A percentile compares a stretch with the other conserved stretches of the same genome.
These are phyloP conservation scores for Aspergillus mulundensis DNA, from an alignment of 495 filamentous ascomycete species.

Conservation along the genomic window DNA sequence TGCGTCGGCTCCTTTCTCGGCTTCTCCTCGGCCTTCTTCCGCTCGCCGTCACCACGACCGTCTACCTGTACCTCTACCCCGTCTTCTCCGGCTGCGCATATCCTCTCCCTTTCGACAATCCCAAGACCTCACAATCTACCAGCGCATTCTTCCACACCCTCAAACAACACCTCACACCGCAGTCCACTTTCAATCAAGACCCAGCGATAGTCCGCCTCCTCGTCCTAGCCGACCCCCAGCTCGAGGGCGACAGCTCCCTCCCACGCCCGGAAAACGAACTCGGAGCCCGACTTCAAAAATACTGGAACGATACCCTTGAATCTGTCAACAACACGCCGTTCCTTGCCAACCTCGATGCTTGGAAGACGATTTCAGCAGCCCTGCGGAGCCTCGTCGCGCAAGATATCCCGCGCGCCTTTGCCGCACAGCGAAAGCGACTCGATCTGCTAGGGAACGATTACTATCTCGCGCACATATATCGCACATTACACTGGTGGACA, in stretches of 20 bases:
- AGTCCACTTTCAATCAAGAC: constrained; percentile 19
- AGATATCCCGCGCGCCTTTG: constrained; percentile 61
- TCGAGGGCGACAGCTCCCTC: constrained; percentile 88
- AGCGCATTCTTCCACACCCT: constrained; percentile 39
- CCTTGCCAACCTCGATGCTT: constrained; percentile 20
- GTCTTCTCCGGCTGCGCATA: constrained; percentile 79
- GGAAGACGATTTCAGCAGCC: constrained; percentile 42
- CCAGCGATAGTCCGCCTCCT: constrained; percentile 75
- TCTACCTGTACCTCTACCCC: constrained; percentile 88
- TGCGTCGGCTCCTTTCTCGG: constrained; percentile 57
- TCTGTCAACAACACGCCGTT: constrained; percentile 9
- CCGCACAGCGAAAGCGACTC: constrained; percentile 68
- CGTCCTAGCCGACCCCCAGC: constrained; percentile 87
- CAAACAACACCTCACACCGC: constrained; percentile 39
- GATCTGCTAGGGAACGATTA: constrained; percentile 92
- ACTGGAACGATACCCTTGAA: constrained; percentile 1
- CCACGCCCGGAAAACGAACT: constrained; percentile 54
- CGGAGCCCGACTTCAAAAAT: constrained; percentile 10
- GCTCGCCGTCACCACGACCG: constrained; percentile 61
- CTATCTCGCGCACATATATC: constrained; percentile 90
- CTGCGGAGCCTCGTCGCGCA: constrained; percentile 51
- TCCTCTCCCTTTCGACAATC: constrained; percentile 47
- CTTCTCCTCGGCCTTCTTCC: constrained; percentile 62
- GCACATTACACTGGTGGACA: constrained; percentile 76
- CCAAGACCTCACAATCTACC: not conserved